These are phyloP conservation scores for Salix udensis DNA, from an alignment of 345 rosid genomes.

Conservation along the genomic window DNA sequence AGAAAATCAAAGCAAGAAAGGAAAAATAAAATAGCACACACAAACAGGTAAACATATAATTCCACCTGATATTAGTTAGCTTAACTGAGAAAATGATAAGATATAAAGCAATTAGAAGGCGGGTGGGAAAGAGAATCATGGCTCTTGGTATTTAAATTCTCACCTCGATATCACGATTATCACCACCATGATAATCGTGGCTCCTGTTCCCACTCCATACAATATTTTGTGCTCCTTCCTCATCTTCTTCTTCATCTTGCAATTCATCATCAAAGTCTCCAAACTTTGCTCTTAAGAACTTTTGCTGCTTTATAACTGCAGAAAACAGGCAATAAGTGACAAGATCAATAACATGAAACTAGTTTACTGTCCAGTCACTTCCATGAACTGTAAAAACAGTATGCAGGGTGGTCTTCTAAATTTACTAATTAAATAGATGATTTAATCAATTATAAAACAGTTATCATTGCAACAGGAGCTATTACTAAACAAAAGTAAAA, in stretches of 20 bases:
- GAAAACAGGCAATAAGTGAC: conserved; percentile 1
- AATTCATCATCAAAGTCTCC: conserved; percentile 73
- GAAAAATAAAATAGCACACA: too few relatives aligned
- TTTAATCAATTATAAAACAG: too few relatives aligned
- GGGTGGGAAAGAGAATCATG: neutral
- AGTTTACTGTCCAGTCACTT: neutral
- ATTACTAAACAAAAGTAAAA: too few relatives aligned
- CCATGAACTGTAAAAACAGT: neutral
- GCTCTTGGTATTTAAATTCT: conserved; percentile 9
- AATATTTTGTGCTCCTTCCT: conserved; percentile 37
- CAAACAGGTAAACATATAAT: too few relatives aligned
- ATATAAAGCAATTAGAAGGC: neutral
- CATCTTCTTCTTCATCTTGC: conserved; percentile 53
- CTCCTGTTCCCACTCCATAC: conserved; percentile 19
- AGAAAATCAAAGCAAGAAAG: too few relatives aligned
- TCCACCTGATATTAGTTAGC: neutral
- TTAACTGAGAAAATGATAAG: neutral
- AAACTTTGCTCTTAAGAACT: conserved; percentile 48
- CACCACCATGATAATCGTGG: conserved; percentile 8
- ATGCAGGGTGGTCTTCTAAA: neutral
- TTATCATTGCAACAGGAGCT: too few relatives aligned
- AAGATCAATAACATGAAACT: neutral
- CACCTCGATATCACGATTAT: conserved; percentile 60
- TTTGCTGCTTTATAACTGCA: conserved; percentile 66
- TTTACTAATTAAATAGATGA: neutral